Base-by-base conservation (phyloP, 2,329 filamentous ascomycete genomes). In the Aureobasidium sp. region DNA sequence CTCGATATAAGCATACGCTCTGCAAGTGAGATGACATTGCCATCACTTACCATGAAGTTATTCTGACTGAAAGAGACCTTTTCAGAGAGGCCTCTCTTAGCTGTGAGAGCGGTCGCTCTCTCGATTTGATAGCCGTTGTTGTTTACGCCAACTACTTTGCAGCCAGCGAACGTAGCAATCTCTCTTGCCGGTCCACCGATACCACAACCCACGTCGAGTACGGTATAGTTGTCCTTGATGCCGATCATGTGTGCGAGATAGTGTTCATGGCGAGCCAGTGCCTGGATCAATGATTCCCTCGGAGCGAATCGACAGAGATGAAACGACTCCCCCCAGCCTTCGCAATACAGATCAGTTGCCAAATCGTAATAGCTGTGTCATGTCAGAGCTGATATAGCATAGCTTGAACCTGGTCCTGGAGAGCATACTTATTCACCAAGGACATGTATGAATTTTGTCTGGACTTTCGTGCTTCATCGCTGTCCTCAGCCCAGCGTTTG, bases 51-150 rank as follows among this genome's bases (percentile, higher is more conserved):
- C 93, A 97, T 97, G 75, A 99, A 99, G 72, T 97, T 93, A 58
- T 91, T 93, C 83, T 97, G 97, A 71, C 91, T 87, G 69, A 91
- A 97, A 65, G 82, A 82, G 67, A 96, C 79, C 78, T 96, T 91
- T 70, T 90, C 76, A 1, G 86, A 82, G 57, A 97, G 80, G 53
- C 87, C 87, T 77, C 95, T 90, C 76, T 91, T 90, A 64, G 82
- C 77, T 3, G 92, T 90, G 72, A 97, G 96, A 59, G 82, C 81
- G 14, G 86, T 91, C 13, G 92, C 93, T 67, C 94, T 90, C 74
- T 96, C 85, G 67, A 97, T 96, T 79, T 97, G 94, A 81, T 99
- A 99, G 78, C 96, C 91, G 77, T 97, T 97, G 85, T 97, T 97
- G 85, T 97, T 99, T 74, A 97, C 78, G 42, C 94, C 94, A 27